Evolutionary conservation across 2,329 filamentous ascomycete genomes (phyloP).

Genomic region (Talaromyces sp.): DNA sequence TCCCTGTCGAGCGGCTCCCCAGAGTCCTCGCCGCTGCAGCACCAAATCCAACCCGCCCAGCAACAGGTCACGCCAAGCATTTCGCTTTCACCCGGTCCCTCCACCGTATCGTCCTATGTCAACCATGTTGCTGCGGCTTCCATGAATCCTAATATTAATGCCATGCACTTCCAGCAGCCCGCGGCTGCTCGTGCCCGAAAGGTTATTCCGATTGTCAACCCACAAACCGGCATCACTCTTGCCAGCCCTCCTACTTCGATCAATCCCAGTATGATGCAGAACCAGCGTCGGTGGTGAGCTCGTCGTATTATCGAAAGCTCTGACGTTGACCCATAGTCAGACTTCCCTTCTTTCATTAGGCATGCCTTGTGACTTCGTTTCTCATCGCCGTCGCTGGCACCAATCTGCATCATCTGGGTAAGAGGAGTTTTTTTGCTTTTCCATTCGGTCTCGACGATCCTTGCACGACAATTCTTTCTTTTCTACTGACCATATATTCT

Average conservation of each 20-base stretch:
- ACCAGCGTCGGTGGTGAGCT: slow-evolving; percentile 40
- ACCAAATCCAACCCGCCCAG: slow-evolving; percentile 66
- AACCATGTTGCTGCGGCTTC: slow-evolving; percentile 54
- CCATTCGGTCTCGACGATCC: slow-evolving; percentile 12
- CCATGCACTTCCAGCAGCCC: slow-evolving; percentile 81
- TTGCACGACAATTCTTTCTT: slow-evolving; percentile 3
- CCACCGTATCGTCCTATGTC: slow-evolving; percentile 44
- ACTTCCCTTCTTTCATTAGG: slow-evolving; percentile 26
- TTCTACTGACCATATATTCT: slow-evolving; percentile 5
- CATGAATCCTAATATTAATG: slow-evolving; percentile 59
- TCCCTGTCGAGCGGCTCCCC: slow-evolving; percentile 93
- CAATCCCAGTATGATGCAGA: slow-evolving; percentile 60
- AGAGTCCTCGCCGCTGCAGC: slow-evolving; percentile 83
- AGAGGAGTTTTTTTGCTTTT: neutral
- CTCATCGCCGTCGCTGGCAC: slow-evolving; percentile 26
- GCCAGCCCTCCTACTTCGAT: slow-evolving; percentile 77
- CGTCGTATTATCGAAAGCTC: slow-evolving; percentile 18
- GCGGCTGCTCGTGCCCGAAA: slow-evolving; percentile 84
- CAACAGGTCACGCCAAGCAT: slow-evolving; percentile 64
- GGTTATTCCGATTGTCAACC: slow-evolving; percentile 96
- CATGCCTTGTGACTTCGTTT: slow-evolving; percentile 22
- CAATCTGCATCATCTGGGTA: slow-evolving; percentile 31
- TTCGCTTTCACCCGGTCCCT: slow-evolving; percentile 59
- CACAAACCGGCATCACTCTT: slow-evolving; percentile 80
- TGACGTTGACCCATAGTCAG: slow-evolving; percentile 19